Base-by-base conservation (phyloP, 2,329 filamentous ascomycete genomes). In the Geoglossum cookeanum region DNA sequence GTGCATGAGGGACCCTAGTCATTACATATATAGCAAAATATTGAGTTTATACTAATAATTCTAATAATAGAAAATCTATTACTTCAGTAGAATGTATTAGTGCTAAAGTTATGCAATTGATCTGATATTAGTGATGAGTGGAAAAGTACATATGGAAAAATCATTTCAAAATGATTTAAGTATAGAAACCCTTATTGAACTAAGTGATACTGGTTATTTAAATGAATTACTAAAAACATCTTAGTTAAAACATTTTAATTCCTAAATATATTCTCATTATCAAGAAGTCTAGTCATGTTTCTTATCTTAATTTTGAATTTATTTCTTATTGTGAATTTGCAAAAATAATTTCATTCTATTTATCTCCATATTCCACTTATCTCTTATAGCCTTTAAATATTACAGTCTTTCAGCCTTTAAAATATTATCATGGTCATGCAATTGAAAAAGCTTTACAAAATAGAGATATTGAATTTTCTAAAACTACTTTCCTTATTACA, bases 401-500 rank as follows among this genome's bases (percentile, higher is more conserved):
- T 8, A 58, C 45, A 32, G 33, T 60, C 3, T 63, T 63, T 51
- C 58, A 62, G 53, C 61, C 57, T 8, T 60, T 60, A 49, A 63
- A 63, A 53, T 59, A 62, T 44, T 62, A 55, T 45, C 60, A 62
- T 56, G 17, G 35, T 3, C 48, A 58, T 37, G 61, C 58, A 9
- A 53, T 63, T 52, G 55, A 61, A 17, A 29, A 32, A 15, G 57
- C 60, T 6, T 55, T 54, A 22, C 57, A 58, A 17, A 56, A 22
- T 22, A 59, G 61, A 15, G 57, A 57, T 49, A 8, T 35, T 6
- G 35, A 61, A 11, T 63, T 60, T 49, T 52, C 57, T 30, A 62
- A 60, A 53, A 30, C 58, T 17, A 54, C 58, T 37, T 59, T 61
- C 51, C 54, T 57, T 37, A 30, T 33, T 11, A 53, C 58, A 22